Evolutionary conservation across 176 grass and related monocot species (phyloP), one percentile per base, ranked within the genome.

Genomic region (Thinopyrum elongatum): DNA sequence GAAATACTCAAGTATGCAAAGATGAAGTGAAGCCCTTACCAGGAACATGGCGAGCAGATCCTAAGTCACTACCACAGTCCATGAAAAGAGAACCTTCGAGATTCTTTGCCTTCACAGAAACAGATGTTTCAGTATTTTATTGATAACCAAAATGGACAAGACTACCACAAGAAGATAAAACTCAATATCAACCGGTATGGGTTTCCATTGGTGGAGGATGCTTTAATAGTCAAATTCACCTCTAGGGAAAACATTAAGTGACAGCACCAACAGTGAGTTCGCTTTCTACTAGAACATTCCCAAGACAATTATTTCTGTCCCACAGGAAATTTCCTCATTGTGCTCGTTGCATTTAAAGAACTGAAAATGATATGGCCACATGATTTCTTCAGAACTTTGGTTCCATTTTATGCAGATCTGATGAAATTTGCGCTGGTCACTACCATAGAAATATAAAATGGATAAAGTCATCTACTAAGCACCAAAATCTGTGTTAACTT

Each of bases 51-150:
- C 90, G 84, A 92, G 88, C 92, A 49, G 94, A 94, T 84, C 92
- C 92, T 80, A 98, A 92, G 83, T 98, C 97, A 46, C 88, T 95
- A 60, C 97, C 97, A 41, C 90, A 94, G 51, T 98, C 97, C 88
- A 98, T 85, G 90, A 98, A 98, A 82, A 98, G 47, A 57, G 92
- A 93, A 69, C 92, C 92, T 80, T 94, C 90, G 0, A 98, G 82
- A 85, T 94, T 87, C 61, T 94, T 98, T 35, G 86, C 90, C 97
- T 98, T 86, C 78, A 90, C 57, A 79, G 30, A 90, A 81, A 86
- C 74, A 90, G n/a, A 84, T 61, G 21, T 79, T 65, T 87, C 58
- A 81, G 22, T 68, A 22, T 51, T 31, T 67, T 31, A 74, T 39
- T 19, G 36, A 75, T 58, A 90, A 31, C 60, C 31, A 28, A n/a